Base-by-base conservation (phyloP, 2,329 filamentous ascomycete genomes). In the Colletotrichum tabaci region DNA sequence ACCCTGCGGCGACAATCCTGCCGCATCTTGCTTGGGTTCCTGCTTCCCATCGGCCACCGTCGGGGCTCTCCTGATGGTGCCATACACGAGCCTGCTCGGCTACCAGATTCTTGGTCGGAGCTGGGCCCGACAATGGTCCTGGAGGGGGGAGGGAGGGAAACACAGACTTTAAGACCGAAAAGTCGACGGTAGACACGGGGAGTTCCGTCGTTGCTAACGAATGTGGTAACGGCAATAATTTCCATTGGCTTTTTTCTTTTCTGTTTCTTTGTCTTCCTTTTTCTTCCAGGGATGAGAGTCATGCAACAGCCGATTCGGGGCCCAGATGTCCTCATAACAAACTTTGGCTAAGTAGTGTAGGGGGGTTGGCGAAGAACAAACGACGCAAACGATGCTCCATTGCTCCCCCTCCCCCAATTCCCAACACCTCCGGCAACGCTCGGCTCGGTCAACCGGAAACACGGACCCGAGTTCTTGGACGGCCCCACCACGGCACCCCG, bases 1-100 rank as follows among this genome's bases (percentile, higher is more conserved):
- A 38, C 16, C 9, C 23, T 57, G 50, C 50, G 40, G 47, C 42
- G 61, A 50, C 42, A 52, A 56, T 49, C 35, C 53, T 40, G 26
- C 53, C 53, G 53, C 53, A 4, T 10, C 40, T n/a, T 40, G 30
- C 30, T 18, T 26, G 26, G 4, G 4, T 26, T 26, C 26, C 26
- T 13, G 9, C n/a, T 40, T 56, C 38, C 40, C n/a, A 15, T 38
- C 38, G 5, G 10, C 16, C 52, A 26, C 26, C 10, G 13, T 56
- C 21, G 35, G 53, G 53, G 8, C 6, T 40, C 26, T 26, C 26
- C 5, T 56, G 18, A n/a, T 40, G 10, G 18, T 38, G 38, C 13
- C n/a, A 56, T 15, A 23, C n/a, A 13, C 15, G 16, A 15, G 10
- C 26, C 10, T 7, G 38, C 5, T 10, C 12, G 13, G 4, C 16